phyloP scores from a whole-genome alignment of 805 yeast genomes.

The Candida endomychidarum region DNA sequence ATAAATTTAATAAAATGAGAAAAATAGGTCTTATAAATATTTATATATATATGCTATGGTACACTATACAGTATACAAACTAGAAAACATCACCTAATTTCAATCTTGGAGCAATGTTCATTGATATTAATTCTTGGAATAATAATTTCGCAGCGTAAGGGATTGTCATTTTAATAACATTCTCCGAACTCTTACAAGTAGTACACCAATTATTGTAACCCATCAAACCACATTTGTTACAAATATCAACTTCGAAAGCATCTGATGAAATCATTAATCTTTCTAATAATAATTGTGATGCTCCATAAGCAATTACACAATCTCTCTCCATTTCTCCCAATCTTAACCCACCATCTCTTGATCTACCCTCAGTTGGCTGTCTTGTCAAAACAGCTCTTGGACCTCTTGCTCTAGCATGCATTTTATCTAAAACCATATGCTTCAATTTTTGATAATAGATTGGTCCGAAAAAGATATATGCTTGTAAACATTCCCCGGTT shows the following conservation, averaged over 20 bases:
- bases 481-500: constrained; percentile 96
- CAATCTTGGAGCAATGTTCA: constrained; percentile 97
- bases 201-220: constrained; percentile 98
- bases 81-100: constrained; percentile 83
- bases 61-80: too few relatives aligned
- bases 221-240: constrained; percentile 93
- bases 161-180: constrained; percentile 88
- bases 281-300: constrained; percentile 89
- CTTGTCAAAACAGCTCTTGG: constrained; percentile 97
- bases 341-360: constrained; percentile 98
- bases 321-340: constrained; percentile 99
- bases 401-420: constrained; percentile 99
- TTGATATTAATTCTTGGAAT: constrained; percentile 96
- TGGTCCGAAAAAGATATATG: constrained; percentile 97
- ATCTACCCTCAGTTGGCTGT: constrained; percentile 98
- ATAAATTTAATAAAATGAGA: neutral
- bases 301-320: constrained; percentile 99
- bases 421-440: constrained; percentile 98
- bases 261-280: constrained; percentile 96
- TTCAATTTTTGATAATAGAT: constrained; percentile 96
- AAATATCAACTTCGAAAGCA: constrained; percentile 95
- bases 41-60: neutral
- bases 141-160: constrained; percentile 98
- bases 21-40: neutral
- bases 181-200: constrained; percentile 86